Percentiles rank a stretch among this genome's conserved stretches.
phyloP scores from a whole-genome alignment of 805 yeast species.

The Metschnikowia cerradonensis region DNA sequence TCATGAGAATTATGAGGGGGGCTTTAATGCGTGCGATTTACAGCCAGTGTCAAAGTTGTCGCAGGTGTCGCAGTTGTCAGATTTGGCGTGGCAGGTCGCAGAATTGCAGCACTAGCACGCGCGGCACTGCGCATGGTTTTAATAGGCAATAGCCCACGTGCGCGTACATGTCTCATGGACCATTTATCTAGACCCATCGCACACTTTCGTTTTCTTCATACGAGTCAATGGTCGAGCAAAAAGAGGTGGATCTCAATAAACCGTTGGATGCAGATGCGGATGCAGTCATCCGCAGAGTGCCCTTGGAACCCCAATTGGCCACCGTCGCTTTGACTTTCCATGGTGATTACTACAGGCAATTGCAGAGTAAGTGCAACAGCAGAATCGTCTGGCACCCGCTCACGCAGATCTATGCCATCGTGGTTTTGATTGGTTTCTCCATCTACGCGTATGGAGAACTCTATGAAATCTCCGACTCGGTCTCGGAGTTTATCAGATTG shows the following conservation, averaged over 20 bases:
- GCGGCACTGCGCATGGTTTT: neutral
- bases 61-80: neutral
- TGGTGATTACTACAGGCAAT: slow-evolving; percentile 53
- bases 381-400: slow-evolving; percentile 45
- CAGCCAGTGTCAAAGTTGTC: too few species aligned
- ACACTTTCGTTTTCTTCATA: neutral
- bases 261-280: slow-evolving; percentile 53
- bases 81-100: too few species aligned
- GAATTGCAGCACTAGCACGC: too few species aligned
- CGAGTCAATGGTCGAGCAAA: slow-evolving; percentile 40
- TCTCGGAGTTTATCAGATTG: slow-evolving; percentile 26
- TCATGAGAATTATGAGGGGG: too few species aligned
- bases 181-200: neutral
- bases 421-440: slow-evolving; percentile 8
- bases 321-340: slow-evolving; percentile 60
- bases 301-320: slow-evolving; percentile 53
- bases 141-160: slow-evolving; percentile 3
- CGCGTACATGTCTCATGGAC: slow-evolving; percentile 1
- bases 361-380: slow-evolving; percentile 46
- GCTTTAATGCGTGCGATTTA: too few species aligned
- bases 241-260: slow-evolving; percentile 46
- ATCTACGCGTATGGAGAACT: slow-evolving; percentile 27
- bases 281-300: slow-evolving; percentile 47
- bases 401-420: slow-evolving; percentile 22
- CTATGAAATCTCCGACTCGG: slow-evolving; percentile 28